Evolutionary conservation across 768 basidiomycete species (phyloP).

Genomic region (Boletus reticuloceps): DNA sequence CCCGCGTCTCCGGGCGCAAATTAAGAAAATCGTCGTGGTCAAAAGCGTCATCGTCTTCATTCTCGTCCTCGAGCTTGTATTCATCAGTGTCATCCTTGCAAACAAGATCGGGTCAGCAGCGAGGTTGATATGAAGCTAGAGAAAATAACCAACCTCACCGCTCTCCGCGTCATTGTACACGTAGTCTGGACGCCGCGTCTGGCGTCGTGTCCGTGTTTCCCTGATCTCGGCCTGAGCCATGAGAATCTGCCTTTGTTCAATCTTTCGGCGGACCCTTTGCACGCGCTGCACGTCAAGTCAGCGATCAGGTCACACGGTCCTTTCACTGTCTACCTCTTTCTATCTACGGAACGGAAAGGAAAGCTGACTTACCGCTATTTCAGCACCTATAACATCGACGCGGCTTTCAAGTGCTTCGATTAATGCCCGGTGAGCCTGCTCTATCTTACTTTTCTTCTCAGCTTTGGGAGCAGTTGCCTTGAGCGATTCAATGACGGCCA

Average conservation of each 20-base stretch:
- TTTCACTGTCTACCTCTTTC: conserved; percentile 7
- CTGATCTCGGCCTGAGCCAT: conserved; percentile 76
- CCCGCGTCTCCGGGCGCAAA: conserved; percentile 42
- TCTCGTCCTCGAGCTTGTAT: conserved; percentile 63
- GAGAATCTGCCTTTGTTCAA: conserved; percentile 62
- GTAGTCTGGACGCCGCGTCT: conserved; percentile 75
- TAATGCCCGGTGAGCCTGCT: conserved; percentile 59
- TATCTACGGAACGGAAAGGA: conserved; percentile 8
- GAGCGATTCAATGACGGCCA: conserved; percentile 58
- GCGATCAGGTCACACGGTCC: conserved; percentile 17
- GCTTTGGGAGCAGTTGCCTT: conserved; percentile 47
- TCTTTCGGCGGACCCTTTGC: conserved; percentile 63
- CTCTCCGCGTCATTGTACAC: conserved; percentile 71
- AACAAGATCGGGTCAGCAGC: conserved; percentile 18
- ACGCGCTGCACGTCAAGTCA: conserved; percentile 53
- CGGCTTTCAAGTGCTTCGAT: conserved; percentile 62
- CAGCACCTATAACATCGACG: conserved; percentile 63
- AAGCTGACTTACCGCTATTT: conserved; percentile 59
- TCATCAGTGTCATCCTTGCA: conserved; percentile 61
- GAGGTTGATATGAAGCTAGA: conserved; percentile 18
- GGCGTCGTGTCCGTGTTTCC: conserved; percentile 74
- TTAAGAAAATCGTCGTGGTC: conserved; percentile 40
- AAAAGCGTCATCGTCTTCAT: conserved; percentile 58
- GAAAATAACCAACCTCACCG: conserved; percentile 43
- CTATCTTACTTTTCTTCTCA: conserved; percentile 55